Evolutionary conservation across 306 rosid genomes (phyloP).

Genomic region (Trifolium dubium): DNA sequence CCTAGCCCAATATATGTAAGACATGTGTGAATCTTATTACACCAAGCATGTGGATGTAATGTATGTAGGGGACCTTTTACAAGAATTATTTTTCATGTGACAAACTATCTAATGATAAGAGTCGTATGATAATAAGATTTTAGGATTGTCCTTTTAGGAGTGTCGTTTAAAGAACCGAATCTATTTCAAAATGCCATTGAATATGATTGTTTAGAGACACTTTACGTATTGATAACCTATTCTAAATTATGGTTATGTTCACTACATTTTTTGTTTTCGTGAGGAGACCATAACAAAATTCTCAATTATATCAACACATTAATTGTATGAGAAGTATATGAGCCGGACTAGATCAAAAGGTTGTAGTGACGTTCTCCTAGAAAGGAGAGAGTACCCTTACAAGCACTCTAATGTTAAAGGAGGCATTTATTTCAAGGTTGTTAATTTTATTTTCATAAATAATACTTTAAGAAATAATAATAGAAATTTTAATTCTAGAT

Average conservation of each 20-base stretch:
- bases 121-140: background rate
- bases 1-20: slow-evolving; percentile 1
- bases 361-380: too few relatives aligned
- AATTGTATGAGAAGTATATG: too few relatives aligned
- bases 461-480: too few relatives aligned
- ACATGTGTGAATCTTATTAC: background rate
- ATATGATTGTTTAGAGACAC: background rate
- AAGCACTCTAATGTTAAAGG: too few relatives aligned
- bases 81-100: background rate
- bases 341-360: too few relatives aligned
- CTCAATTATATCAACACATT: background rate
- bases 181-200: background rate
- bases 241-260: background rate
- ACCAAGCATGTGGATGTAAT: background rate
- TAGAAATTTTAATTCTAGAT: too few relatives aligned
- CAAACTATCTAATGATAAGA: background rate
- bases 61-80: slow-evolving; percentile 3
- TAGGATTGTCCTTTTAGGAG: background rate
- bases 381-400: too few relatives aligned
- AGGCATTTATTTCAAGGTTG: too few relatives aligned
- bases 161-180: slow-evolving; percentile 13
- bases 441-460: too few relatives aligned
- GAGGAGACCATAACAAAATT: background rate
- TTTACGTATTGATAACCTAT: background rate
- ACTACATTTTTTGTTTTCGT: too few relatives aligned